Evolutionary conservation across 192 early-diverging fungal species (phyloP), one percentile per base, ranked within the genome.

Genomic region (Coemansia sp.): DNA sequence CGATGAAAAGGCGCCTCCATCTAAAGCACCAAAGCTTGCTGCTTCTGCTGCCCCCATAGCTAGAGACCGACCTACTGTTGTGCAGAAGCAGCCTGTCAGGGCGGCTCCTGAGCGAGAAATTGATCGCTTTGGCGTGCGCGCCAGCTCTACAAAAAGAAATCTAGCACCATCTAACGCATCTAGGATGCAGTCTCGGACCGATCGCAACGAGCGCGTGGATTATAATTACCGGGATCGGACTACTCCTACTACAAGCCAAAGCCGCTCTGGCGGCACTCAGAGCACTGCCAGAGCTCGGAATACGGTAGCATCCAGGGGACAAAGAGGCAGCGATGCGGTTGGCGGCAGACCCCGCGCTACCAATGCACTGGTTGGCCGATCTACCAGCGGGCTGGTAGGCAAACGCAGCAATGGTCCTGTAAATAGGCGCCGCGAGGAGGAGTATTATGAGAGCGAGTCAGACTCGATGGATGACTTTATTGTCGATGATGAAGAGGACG

Each of bases 401-500:
- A 44, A 44, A 38, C 49, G 27, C n/a, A 25, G 9, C 28, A 38
- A 21, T 14, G 18, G 30, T 21, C 22, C 50, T 54, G 49, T 52
- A 6, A 54, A 31, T 44, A 28, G 30, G 8, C 56, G 38, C 6
- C 34, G 56, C 8, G 38, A 58, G 5, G 51, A 62, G 27, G 28
- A 71, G 16, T 59, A 67, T 7, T 73, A 71, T 22, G 68, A 68
- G 38, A 73, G 70, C 63, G 78, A 73, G 32, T 72, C 76, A 8
- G 74, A 81, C 54, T 81, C 78, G 18, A 22, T 81, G 69, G 78
- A 81, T 27, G 78, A 81, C 56, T 81, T 81, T 76, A 49, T 81
- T 21, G 78, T 81, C 1, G 78, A 81, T 14, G 78, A 81, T 26
- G 78, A 81, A 5, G 78, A 74, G 3, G 73, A 76, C 14, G 72